Conservation (phyloP, 306 rosid genomes). For the Fagus crenata region DNA sequence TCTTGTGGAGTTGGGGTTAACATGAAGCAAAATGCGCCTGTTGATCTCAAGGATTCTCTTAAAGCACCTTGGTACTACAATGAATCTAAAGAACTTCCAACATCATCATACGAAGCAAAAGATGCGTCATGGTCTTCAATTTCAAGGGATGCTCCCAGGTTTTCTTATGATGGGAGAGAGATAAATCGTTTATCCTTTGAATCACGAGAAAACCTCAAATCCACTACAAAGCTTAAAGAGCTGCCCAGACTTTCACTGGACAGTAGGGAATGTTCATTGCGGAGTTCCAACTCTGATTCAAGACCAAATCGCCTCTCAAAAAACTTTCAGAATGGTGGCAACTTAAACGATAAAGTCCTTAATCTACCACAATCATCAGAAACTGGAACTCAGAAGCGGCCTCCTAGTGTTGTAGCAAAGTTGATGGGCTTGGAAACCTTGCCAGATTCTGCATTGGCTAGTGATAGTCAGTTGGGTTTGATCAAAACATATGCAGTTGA, state of each 20-base stretch:
- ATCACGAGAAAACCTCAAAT: constrained; percentile 58
- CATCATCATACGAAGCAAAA: constrained; percentile 54
- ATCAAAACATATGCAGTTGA: constrained; percentile 32
- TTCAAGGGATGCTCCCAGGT: constrained; percentile 62
- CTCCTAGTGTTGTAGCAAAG: constrained; percentile 82
- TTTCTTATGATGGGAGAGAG: constrained; percentile 71
- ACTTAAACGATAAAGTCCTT: constrained; percentile 38
- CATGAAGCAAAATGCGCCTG: constrained; percentile 46
- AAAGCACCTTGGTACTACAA: constrained; percentile 62
- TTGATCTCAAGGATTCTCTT: constrained; percentile 65
- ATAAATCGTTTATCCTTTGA: constrained; percentile 59
- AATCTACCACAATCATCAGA: constrained; percentile 39
- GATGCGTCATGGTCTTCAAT: constrained; percentile 45
- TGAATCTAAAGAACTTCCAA: constrained; percentile 50
- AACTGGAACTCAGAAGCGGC: constrained; percentile 53
- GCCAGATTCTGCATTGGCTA: constrained; percentile 50
- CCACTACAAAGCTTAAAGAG: constrained; percentile 60
- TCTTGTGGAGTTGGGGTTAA: constrained; percentile 48
- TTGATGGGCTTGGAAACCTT: constrained; percentile 92
- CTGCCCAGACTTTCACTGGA: constrained; percentile 81
- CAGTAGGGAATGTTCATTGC: constrained; percentile 59
- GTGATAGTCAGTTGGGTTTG: constrained; percentile 39
- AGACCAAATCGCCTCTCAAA: constrained; percentile 37
- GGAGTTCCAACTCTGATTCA: constrained; percentile 35
- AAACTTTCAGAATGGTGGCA: constrained; percentile 38